phyloP scores from a whole-genome alignment of 441 rosid species.

The Gossypium schwendimanii region DNA sequence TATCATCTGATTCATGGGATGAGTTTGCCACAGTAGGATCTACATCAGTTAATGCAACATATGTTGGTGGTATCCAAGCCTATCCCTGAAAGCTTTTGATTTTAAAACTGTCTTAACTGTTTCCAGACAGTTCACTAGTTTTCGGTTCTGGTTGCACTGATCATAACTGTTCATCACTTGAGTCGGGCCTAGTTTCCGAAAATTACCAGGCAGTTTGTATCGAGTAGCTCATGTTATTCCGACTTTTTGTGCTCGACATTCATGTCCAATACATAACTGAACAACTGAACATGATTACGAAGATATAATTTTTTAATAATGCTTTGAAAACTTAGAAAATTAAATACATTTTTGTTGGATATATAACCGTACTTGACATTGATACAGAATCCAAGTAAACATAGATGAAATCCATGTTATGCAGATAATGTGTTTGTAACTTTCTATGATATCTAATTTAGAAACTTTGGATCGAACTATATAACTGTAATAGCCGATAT shows the following conservation, averaged over 20 bases:
- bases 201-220: too few species aligned
- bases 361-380: background rate
- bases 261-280: background rate
- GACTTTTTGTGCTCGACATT: background rate
- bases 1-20: slow-evolving; percentile 57
- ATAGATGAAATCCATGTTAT: background rate
- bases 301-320: too few species aligned
- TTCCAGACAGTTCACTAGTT: background rate
- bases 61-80: slow-evolving; percentile 53
- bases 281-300: background rate
- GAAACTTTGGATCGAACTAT: background rate
- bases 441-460: background rate
- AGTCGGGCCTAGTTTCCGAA: background rate
- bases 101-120: background rate
- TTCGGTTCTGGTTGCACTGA: background rate
- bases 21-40: slow-evolving; percentile 45
- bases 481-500: too few species aligned
- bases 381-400: background rate
- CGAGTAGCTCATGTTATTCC: too few species aligned
- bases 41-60: slow-evolving; percentile 55
- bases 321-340: too few species aligned
- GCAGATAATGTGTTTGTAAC: background rate
- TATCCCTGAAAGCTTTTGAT: slow-evolving; percentile 34
- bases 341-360: too few species aligned
- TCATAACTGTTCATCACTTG: background rate